Base-by-base conservation (phyloP, 2,329 filamentous ascomycete species). In the Beauveria caledonica region DNA sequence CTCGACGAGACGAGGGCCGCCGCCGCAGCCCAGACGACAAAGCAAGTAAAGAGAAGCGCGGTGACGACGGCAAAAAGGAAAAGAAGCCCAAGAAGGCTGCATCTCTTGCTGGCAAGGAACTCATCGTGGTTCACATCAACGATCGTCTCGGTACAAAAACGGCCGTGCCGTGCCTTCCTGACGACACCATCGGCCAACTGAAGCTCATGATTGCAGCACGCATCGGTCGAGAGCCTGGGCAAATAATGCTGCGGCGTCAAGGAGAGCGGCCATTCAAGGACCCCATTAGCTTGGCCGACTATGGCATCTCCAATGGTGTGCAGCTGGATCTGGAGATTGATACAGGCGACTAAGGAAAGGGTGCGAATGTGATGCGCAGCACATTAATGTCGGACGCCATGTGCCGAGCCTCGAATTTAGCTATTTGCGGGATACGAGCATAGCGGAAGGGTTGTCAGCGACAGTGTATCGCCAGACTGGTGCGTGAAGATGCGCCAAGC, bases 71-170 rank as follows among this genome's bases (percentile, higher is more conserved):
- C 68, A 69, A 70, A 62, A 75, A 76, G 58, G 72, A 77, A 55
- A 74, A 75, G 59, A 76, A 65, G 64, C 70, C 57, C 60, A 72
- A 51, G 61, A 72, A 65, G 45, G 67, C 65, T 33, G 63, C 73
- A 71, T 53, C 62, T 2, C 65, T 64, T 10, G 44, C 75, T 4
- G 73, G 79, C 6, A 88, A 95, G 70, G 87, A 91, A 60, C 95
- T 97, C 88, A 97, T 97, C 66, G 84, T 96, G 56, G 92, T 97
- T 19, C 86, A 93, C 68, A 86, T 97, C 70, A 97, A 97, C 72
- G 93, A 97, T 74, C 84, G 93, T n/a, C 78, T 97, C 40, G 93
- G 93, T 13, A 97, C 93, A n/a, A 96, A 96, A 70, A 90, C 92
- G 17, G 88, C 90, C 57, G 94, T 97, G 64, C 93, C 93, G 0